Base-by-base conservation (phyloP, 116 monocot species). In the Phalaenopsis hybrid region DNA sequence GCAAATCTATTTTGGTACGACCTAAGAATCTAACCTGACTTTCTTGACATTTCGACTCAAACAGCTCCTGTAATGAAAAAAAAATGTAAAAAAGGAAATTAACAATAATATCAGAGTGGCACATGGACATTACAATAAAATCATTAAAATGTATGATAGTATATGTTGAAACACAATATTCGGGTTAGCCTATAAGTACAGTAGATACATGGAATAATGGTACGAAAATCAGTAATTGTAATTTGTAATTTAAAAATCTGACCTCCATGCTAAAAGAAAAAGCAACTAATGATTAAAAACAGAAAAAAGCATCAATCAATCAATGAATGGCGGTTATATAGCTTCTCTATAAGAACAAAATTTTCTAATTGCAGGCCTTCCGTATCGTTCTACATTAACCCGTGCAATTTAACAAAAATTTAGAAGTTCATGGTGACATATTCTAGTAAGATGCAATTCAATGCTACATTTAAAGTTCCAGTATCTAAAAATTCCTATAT, bases 11-110 rank as follows among this genome's bases (percentile, higher is more conserved):
- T 75, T 45, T 44, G n/a, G 8, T 75, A 44, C 20, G n/a, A 75
- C 44, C 43, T 1, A 75, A 44, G 41, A 75, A 46, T 3, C 57
- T 70, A 25, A 85, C 85, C 82, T 86, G 63, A 28, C 80, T 87
- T 78, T 82, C 84, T 50, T 76, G 77, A 55, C 89, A 87, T 80
- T 78, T 83, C 13, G 59, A 75, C 28, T 86, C 86, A 83, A 87
- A 87, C 78, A 82, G 80, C 74, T 89, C 86, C 89, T 85, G 82
- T 12, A 81, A 77, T 77, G 4, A 8, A 70, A 33, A 69, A 68
- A 33, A 13, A 11, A 3, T 52, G 15, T 13, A 15, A 52, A 52
- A 52, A 13, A 13, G 52, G 2, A 52, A 52, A 33, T 34, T 2
- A 70, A 4, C 15, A 33, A 70, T 0, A 63, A 52, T 57, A 41